These are phyloP conservation scores for Clavispora fructus DNA, from an alignment of 805 yeast genomes.

Conservation along the genomic window DNA sequence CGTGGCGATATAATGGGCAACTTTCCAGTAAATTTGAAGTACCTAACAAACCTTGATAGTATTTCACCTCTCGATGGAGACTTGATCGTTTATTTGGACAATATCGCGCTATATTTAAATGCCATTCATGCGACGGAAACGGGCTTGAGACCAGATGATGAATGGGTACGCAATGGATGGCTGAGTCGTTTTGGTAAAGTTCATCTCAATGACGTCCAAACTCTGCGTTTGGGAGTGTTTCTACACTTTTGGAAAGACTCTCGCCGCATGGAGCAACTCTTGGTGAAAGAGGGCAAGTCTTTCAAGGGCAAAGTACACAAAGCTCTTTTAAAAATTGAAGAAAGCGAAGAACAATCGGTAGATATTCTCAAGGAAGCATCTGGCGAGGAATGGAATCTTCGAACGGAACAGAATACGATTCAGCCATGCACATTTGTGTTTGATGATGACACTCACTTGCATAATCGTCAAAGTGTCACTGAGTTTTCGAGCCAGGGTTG, in stretches of 20 bases:
- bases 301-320: constrained; percentile 9
- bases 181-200: constrained; percentile 24
- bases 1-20: constrained; percentile 16
- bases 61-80: constrained; percentile 27
- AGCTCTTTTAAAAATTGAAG: constrained; percentile 19
- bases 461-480: neutral
- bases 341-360: constrained; percentile 3
- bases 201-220: constrained; percentile 18
- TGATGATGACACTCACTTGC: constrained; percentile 5
- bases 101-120: constrained; percentile 23
- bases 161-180: constrained; percentile 21
- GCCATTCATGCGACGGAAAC: constrained; percentile 22
- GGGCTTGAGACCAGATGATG: constrained; percentile 11
- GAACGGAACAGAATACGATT: constrained; percentile 1
- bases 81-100: constrained; percentile 27
- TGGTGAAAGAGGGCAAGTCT: neutral
- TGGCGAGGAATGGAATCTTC: constrained; percentile 20
- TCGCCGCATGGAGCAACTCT: constrained; percentile 8
- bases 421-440: constrained; percentile 17
- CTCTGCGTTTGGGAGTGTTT: constrained; percentile 27
- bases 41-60: constrained; percentile 32
- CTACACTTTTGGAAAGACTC: constrained; percentile 34
- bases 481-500: constrained; percentile 12
- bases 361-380: constrained; percentile 20
- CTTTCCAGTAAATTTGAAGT: constrained; percentile 33